A percentile compares a stretch with the other conserved stretches of the same genome.
Evolutionary conservation across 768 basidiomycete genomes (phyloP).

Genomic region (Hortiboletus flavorubellus): DNA sequence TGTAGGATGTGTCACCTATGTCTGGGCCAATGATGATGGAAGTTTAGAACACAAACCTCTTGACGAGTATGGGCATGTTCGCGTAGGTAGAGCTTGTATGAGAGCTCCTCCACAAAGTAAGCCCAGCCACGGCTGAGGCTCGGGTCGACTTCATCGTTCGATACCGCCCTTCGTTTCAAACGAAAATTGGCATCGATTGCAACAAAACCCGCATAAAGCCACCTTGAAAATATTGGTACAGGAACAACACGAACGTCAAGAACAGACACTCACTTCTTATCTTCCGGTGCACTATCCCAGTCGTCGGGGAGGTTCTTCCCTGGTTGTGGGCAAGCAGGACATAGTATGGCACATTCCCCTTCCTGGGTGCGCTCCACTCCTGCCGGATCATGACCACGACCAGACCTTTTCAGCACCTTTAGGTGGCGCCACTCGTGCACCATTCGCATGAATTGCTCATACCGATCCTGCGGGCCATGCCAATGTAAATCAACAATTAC

Average conservation of each 20-base stretch:
- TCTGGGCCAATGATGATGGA: no score
- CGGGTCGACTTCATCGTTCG: conserved; percentile 13
- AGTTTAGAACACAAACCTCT: background rate
- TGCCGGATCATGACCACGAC: conserved; percentile 12
- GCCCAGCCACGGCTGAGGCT: conserved; percentile 23
- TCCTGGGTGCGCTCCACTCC: conserved; percentile 19
- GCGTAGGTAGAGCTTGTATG: conserved; percentile 14
- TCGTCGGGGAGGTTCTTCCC: conserved; percentile 23
- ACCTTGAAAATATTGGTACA: background rate
- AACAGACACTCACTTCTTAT: background rate
- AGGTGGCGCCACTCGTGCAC: conserved; percentile 22
- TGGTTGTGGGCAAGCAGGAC: conserved; percentile 30
- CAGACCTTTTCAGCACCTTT: conserved; percentile 10
- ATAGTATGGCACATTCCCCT: conserved; percentile 25
- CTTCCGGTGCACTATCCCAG: conserved; percentile 10
- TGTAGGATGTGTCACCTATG: no score
- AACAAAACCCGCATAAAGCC: conserved; percentile 15
- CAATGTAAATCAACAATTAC: background rate
- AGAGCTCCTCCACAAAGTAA: conserved; percentile 23
- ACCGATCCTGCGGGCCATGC: conserved; percentile 7
- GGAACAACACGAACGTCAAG: no score
- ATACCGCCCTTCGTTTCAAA: conserved; percentile 23
- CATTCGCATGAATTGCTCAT: conserved; percentile 14
- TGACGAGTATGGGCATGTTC: background rate
- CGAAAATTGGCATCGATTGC: conserved; percentile 16